Base-by-base conservation (phyloP, 805 yeast genomes). In the Zygotorulaspora florentina region DNA sequence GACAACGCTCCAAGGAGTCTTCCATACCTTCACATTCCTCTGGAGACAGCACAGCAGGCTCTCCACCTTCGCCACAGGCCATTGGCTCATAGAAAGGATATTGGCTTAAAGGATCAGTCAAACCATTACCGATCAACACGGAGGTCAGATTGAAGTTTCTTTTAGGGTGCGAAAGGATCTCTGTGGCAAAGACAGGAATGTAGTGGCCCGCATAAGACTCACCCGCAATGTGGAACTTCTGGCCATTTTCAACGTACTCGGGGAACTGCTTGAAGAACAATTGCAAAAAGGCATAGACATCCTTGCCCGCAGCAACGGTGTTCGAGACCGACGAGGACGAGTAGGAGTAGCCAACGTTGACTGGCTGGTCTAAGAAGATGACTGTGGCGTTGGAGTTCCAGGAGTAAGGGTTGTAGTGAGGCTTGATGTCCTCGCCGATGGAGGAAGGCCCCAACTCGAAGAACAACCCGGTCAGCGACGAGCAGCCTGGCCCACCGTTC, bases 401-500 rank as follows among this genome's bases (percentile, higher is more conserved):
- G 8, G 93, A 77, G 67, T 80, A 69, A 17, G 89, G 89, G 70
- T 87, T 87, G 67, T 69, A 68, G 35, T 75, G 73, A 17, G 90
- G 90, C 57, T 77, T 76, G 48, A 81, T 63, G 23, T 83, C 77
- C 35, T 77, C 65, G 47, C 73, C 76, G 51, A 87, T 80, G 17
- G 81, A 73, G 2, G 95, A 74, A 12, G 96, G 91, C 25, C 96
- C 96, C 57, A 87, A 74, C 64, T 88, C 96, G 63, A 87, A 86
- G 62, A 87, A 84, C 54, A 86, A 74, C 0, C 96, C 96, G 11
- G 95, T 86, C 68, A 87, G 68, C 9, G 95, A 86, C 12, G 95
- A 85, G 69, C 96, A 88, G 3, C 96, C 96, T 36, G 96, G 96
- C 13, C 96, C 96, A 56, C 96, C 96, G 62, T 88, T 88, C 62